Evolutionary conservation across 2,329 filamentous ascomycete genomes (phyloP).

Genomic region (Xylariaceae sp.): DNA sequence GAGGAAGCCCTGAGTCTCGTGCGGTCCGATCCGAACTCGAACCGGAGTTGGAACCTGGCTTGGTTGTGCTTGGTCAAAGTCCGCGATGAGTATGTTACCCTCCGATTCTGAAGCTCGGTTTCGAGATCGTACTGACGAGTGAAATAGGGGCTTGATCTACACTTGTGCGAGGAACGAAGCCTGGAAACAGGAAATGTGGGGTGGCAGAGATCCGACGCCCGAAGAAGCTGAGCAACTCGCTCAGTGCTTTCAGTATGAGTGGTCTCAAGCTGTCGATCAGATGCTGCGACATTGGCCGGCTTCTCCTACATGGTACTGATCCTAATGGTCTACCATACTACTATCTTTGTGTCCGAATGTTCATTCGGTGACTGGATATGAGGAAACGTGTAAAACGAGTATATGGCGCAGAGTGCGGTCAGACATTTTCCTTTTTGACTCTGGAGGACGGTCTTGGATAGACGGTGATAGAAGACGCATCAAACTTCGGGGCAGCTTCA

Average conservation of each 20-base stretch:
- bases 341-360: too few relatives aligned
- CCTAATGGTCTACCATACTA: too few relatives aligned
- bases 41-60: conserved; percentile 71
- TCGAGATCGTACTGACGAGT: too few relatives aligned
- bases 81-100: conserved; percentile 53
- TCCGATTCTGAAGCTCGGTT: background rate
- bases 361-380: too few relatives aligned
- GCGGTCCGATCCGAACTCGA: conserved; percentile 58
- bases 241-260: conserved; percentile 61
- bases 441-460: too few relatives aligned
- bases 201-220: conserved; percentile 49
- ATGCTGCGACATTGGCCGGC: conserved; percentile 67
- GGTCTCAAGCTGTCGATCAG: conserved; percentile 59
- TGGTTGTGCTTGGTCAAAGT: conserved; percentile 69
- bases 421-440: too few relatives aligned
- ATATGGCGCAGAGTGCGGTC: too few relatives aligned
- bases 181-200: conserved; percentile 66
- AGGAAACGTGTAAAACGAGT: too few relatives aligned
- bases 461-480: too few relatives aligned
- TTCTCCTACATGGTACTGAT: conserved; percentile 53
- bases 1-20: conserved; percentile 64
- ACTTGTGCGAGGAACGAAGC: conserved; percentile 60
- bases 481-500: too few relatives aligned
- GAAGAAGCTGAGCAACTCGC: conserved; percentile 57
- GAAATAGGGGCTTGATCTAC: conserved; percentile 52